A percentile compares a stretch with the other conserved stretches of the same genome.
Conservation (phyloP, 805 yeast species). For the Saitoella complicata region DNA sequence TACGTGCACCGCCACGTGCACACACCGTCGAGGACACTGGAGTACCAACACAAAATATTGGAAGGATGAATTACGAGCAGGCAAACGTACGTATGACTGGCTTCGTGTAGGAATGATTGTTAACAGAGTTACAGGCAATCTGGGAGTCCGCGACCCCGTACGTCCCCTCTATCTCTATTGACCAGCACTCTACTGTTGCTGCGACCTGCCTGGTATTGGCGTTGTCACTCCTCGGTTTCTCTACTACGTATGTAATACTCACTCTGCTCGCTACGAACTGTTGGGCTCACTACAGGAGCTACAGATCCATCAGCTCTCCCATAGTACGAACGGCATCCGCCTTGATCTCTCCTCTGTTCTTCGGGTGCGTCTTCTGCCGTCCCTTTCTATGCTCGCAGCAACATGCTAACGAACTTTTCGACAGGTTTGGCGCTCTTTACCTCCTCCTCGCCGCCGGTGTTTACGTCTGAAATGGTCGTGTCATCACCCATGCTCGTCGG, state of each 20-base stretch:
- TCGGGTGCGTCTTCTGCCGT: conserved; percentile 7
- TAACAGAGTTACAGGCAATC: conserved; percentile 2
- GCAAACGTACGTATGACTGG: background rate
- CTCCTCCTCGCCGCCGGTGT: conserved; percentile 15
- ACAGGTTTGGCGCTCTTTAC: conserved; percentile 14
- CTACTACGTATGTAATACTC: background rate
- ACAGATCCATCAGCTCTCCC: conserved; percentile 6
- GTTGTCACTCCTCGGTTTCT: background rate
- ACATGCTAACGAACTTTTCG: background rate
- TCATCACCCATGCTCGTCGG: background rate
- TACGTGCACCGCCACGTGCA: background rate
- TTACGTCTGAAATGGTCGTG: conserved; percentile 9
- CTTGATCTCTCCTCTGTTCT: conserved; percentile 8
- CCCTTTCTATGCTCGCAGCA: background rate
- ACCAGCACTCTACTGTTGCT: conserved; percentile 6
- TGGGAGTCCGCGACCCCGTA: conserved; percentile 10
- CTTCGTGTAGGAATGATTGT: too few relatives aligned
- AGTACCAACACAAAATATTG: background rate
- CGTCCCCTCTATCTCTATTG: conserved; percentile 4
- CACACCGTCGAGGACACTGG: background rate
- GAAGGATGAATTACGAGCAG: background rate
- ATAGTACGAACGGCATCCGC: conserved; percentile 7
- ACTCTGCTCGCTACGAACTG: background rate
- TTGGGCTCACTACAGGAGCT: conserved; percentile 4
- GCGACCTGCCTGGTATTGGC: conserved; percentile 5